Percentiles rank a stretch among this genome's conserved stretches.
These are phyloP conservation scores for Nemania diffusa DNA, from an alignment of 2,329 filamentous ascomycete species.

Conservation along the genomic window DNA sequence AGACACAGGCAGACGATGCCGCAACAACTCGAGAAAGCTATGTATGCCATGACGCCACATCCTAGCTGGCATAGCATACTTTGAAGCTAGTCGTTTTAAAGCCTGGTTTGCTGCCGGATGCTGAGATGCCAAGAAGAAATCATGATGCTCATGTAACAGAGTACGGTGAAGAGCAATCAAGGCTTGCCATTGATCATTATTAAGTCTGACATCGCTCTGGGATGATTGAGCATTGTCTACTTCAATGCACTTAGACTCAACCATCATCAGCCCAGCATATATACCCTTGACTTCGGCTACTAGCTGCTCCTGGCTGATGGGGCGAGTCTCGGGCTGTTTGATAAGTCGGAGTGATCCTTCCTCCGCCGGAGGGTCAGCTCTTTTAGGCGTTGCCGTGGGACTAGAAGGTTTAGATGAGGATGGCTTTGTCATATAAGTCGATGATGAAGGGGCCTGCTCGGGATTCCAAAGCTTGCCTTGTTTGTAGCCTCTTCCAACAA, in stretches of 20 bases:
- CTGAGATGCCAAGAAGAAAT: slow-evolving; percentile 87
- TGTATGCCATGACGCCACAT: slow-evolving; percentile 98
- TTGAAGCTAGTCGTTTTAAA: slow-evolving; percentile 74
- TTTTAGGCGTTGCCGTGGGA: slow-evolving; percentile 21
- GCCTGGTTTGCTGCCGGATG: slow-evolving; percentile 80
- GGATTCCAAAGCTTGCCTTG: slow-evolving; percentile 44
- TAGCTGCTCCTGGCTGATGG: slow-evolving; percentile 81
- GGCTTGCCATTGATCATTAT: slow-evolving; percentile 82
- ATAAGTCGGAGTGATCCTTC: slow-evolving; percentile 36
- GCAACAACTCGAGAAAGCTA: slow-evolving; percentile 79
- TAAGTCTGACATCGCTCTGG: slow-evolving; percentile 57
- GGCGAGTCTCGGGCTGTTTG: slow-evolving; percentile 53
- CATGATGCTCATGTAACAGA: slow-evolving; percentile 82
- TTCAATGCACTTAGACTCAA: slow-evolving; percentile 88
- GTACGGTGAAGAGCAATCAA: slow-evolving; percentile 85
- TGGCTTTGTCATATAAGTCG: slow-evolving; percentile 19
- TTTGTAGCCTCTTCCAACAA: slow-evolving; percentile 33
- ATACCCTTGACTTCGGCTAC: slow-evolving; percentile 85
- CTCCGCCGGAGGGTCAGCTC: slow-evolving; percentile 27
- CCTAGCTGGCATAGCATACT: slow-evolving; percentile 89
- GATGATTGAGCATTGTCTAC: slow-evolving; percentile 73
- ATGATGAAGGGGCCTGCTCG: slow-evolving; percentile 32
- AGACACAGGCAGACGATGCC: slow-evolving; percentile 78
- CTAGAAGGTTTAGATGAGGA: slow-evolving; percentile 18
- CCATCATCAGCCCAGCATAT: slow-evolving; percentile 84